Percentiles rank a stretch among this genome's conserved stretches.
These are phyloP conservation scores for Aspergillus flavus DNA, from an alignment of 2,329 filamentous ascomycete genomes.

Conservation along the genomic window DNA sequence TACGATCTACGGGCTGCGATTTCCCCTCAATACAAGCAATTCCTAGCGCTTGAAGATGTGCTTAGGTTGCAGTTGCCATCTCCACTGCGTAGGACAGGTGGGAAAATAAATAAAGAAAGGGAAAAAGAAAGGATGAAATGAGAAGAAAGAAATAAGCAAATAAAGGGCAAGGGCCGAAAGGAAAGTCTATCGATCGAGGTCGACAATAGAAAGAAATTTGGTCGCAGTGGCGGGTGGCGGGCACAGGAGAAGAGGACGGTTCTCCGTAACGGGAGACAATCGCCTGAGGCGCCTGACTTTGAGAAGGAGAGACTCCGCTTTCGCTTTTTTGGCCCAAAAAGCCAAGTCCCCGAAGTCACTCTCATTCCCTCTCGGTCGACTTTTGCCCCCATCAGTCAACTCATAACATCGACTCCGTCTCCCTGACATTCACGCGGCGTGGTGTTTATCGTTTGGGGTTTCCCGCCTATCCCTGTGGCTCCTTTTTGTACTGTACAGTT, in stretches of 20 bases:
- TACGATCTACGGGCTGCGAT: neutral
- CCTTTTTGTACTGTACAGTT: conserved; percentile 1
- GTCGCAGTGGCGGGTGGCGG: conserved; percentile 5
- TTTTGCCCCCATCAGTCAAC: conserved; percentile 5
- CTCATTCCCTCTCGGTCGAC: conserved; percentile 1
- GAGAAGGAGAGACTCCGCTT: conserved; percentile 13
- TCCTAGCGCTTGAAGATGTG: neutral
- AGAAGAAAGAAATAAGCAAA: neutral
- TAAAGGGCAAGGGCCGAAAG: neutral
- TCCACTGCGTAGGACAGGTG: neutral
- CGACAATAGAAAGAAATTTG: neutral
- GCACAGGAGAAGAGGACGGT: neutral
- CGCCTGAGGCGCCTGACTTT: conserved; percentile 16
- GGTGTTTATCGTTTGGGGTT: conserved; percentile 1
- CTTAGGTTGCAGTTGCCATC: neutral
- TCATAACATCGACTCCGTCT: neutral
- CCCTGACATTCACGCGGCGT: neutral
- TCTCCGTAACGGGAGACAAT: conserved; percentile 1
- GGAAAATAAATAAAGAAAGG: neutral
- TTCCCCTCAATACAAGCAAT: neutral
- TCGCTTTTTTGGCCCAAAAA: conserved; percentile 11
- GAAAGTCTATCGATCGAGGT: neutral
- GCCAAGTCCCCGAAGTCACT: conserved; percentile 5
- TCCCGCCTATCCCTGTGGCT: neutral
- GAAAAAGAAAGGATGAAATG: neutral